phyloP scores from a whole-genome alignment of 768 basidiomycete genomes.

The Boletus edulis region DNA sequence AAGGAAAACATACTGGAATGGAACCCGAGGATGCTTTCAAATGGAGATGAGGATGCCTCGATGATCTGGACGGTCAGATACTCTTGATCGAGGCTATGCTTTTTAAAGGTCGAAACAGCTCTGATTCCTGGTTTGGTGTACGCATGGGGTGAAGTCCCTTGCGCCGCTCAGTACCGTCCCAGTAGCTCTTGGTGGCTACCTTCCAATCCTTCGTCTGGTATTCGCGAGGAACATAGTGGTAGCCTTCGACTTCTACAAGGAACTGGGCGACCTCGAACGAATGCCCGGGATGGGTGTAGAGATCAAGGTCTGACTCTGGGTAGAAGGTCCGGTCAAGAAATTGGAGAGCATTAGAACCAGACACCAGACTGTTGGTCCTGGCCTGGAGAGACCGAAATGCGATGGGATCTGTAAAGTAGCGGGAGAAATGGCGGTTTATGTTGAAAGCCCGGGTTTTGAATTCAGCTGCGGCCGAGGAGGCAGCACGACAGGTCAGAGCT shows the following conservation, averaged over 20 bases:
- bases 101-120: conserved; percentile 27
- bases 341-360: conserved; percentile 53
- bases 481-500: conserved; percentile 21
- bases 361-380: conserved; percentile 44
- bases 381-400: conserved; percentile 45
- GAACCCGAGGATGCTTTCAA: conserved; percentile 38
- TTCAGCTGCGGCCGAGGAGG: conserved; percentile 9
- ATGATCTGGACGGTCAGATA: conserved; percentile 41
- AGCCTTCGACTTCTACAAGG: conserved; percentile 32
- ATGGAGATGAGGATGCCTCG: conserved; percentile 17
- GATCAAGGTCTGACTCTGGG: conserved; percentile 48
- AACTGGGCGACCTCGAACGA: conserved; percentile 35
- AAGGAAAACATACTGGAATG: conserved; percentile 40
- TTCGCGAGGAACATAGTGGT: conserved; percentile 24
- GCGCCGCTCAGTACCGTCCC: conserved; percentile 17
- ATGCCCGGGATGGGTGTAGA: conserved; percentile 40
- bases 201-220: conserved; percentile 20
- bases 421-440: conserved; percentile 35
- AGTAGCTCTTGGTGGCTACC: conserved; percentile 2
- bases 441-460: conserved; percentile 33
- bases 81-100: not conserved
- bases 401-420: conserved; percentile 37
- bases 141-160: accelerated
- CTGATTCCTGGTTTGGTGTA: conserved; percentile 7
- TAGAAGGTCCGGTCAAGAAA: conserved; percentile 47